A percentile compares a stretch with the other conserved stretches of the same genome.
These are phyloP conservation scores for Gossypium armourianum DNA, from an alignment of 441 rosid genomes.

Conservation along the genomic window DNA sequence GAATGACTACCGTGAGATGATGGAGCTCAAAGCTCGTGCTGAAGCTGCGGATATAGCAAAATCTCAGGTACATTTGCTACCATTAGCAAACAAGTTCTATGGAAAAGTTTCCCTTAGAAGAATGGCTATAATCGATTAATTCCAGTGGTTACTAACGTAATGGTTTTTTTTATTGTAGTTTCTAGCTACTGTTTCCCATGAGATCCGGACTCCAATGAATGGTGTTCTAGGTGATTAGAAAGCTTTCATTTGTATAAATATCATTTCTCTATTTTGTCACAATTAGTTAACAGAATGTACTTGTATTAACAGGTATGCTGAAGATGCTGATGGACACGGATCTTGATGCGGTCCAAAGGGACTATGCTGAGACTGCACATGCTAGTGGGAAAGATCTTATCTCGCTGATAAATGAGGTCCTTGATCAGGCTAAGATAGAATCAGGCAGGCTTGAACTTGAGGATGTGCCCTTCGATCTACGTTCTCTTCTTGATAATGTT, in stretches of 20 bases:
- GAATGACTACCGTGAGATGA: constrained; percentile 56
- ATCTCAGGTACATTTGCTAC: constrained; percentile 55
- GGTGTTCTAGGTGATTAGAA: constrained; percentile 67
- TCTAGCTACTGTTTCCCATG: constrained; percentile 92
- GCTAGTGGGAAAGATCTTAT: constrained; percentile 72
- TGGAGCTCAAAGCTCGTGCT: constrained; percentile 72
- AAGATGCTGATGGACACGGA: constrained; percentile 79
- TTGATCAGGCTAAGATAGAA: constrained; percentile 96
- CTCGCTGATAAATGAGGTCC: constrained; percentile 72
- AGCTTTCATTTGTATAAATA: constrained; percentile 12
- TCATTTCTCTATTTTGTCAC: constrained; percentile 8
- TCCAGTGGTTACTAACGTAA: background rate
- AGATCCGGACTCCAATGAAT: constrained; percentile 94
- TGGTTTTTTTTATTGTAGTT: constrained; percentile 41
- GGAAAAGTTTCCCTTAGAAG: background rate
- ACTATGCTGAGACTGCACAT: constrained; percentile 79
- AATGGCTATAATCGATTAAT: background rate
- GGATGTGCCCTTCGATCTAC: constrained; percentile 69
- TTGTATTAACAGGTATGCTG: constrained; percentile 58
- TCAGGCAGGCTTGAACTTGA: constrained; percentile 87
- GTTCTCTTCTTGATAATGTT: constrained; percentile 63
- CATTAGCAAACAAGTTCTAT: background rate
- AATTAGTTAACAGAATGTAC: constrained; percentile 6
- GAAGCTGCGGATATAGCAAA: constrained; percentile 97
- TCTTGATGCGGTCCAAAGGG: constrained; percentile 62